A percentile compares a stretch with the other conserved stretches of the same genome.
Evolutionary conservation across 345 rosid species (phyloP).

Genomic region (Pistacia atlantica): DNA sequence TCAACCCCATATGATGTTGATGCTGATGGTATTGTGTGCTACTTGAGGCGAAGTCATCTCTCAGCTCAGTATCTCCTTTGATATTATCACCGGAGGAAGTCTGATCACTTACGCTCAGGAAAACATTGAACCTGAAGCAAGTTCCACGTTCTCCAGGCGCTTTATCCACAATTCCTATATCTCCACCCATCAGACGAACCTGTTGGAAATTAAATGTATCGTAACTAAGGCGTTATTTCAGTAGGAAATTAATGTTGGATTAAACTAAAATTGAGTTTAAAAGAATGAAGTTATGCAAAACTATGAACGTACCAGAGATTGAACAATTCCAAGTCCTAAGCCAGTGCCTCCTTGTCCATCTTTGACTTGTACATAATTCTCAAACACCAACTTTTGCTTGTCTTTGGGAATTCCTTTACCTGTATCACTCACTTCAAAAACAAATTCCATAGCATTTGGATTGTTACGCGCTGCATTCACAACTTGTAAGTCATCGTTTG

Average conservation of each 20-base stretch:
- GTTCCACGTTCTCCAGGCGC: conserved; percentile 61
- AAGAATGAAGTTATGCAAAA: background rate
- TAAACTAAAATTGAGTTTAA: background rate
- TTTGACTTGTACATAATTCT: conserved; percentile 77
- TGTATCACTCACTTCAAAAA: conserved; percentile 82
- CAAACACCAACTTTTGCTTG: conserved; percentile 62
- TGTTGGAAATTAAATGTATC: conserved; percentile 12
- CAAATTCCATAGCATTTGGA: conserved; percentile 45
- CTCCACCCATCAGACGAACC: conserved; percentile 92
- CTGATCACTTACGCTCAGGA: conserved; percentile 30
- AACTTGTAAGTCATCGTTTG: conserved; percentile 17
- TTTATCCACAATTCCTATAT: conserved; percentile 65
- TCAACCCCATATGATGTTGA: conserved; percentile 24
- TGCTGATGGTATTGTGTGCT: conserved; percentile 7
- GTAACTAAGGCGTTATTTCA: too few relatives aligned
- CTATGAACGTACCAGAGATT: conserved; percentile 61
- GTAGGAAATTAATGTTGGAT: background rate
- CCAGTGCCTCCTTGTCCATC: conserved; percentile 82
- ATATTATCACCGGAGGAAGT: conserved; percentile 15
- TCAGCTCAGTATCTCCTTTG: conserved; percentile 31
- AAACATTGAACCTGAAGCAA: conserved; percentile 74
- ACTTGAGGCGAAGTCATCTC: conserved; percentile 15
- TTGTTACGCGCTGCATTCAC: conserved; percentile 27
- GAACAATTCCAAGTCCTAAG: conserved; percentile 87
- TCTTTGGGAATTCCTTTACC: conserved; percentile 84